Evolutionary conservation across 352 stramenopile genomes (phyloP), one percentile per base, ranked within the genome.

Genomic region (Sclerospora graminicola): DNA sequence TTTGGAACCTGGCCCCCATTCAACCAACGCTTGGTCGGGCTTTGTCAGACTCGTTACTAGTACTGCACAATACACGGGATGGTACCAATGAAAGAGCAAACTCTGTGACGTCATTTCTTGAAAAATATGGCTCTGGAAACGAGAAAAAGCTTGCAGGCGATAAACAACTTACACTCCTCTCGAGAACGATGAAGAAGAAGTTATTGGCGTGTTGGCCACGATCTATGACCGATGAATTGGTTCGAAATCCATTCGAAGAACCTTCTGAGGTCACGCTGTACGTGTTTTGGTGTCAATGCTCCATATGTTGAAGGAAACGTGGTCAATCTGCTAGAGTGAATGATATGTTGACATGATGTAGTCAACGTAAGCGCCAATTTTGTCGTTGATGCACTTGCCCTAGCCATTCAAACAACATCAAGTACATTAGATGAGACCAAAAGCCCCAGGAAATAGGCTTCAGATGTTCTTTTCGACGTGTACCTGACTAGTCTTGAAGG

Each of bases 241-340:
- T 28, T 8, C 49, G 66, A 27, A 72, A 72, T 28, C 60, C 60
- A 2, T 75, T 78, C 19, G 54, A 74, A 52, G 55, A 59, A 20
- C 34, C 54, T 18, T 27, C 29, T n/a, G 13, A n/a, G n/a, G 35
- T 18, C 6, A 4, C 8, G 5, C 29, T 44, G 10, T 68, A 67
- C 27, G 47, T 80, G n/a, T 68, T 77, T 61, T 84, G 69, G 72
- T 84, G 72, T 28, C 60, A 84, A 45, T 84, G 72, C 45, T 52
- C 50, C 11, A 57, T 82, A 36, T 75, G 53, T 38, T 84, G 42
- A 78, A 45, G 6, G 21, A 26, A 26, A 26, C 21, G 21, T 26
- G 6, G 21, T 6, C 21, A 7, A 26, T 26, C 6, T 26, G 6
- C 5, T 14, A n/a, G 28, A 32, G 4, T 32, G 28, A 60, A 33